Conservation (phyloP, 768 basidiomycete genomes). For the Suillus paluster region DNA sequence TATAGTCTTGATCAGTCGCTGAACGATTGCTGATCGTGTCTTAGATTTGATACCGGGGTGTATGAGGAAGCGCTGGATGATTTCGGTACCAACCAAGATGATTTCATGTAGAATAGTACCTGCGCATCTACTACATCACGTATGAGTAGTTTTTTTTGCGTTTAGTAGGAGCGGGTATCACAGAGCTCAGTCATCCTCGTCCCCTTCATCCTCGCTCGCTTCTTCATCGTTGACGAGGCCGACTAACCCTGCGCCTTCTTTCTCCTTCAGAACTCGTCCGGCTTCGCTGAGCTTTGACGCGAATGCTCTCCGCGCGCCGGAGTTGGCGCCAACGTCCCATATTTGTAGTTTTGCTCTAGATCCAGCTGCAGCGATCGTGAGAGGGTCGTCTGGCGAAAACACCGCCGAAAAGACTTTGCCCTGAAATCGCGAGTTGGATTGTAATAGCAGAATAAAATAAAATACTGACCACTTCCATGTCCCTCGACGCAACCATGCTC, state of each 20-base stretch:
- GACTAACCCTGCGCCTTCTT: slow-evolving; percentile 65
- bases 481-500: slow-evolving; percentile 83
- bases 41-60: slow-evolving; percentile 73
- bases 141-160: slow-evolving; percentile 15
- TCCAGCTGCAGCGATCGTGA: slow-evolving; percentile 93
- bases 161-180: slow-evolving; percentile 5
- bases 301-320: slow-evolving; percentile 83
- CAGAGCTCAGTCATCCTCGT: slow-evolving; percentile 29
- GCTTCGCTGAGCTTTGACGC: slow-evolving; percentile 75
- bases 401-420: slow-evolving; percentile 94
- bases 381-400: slow-evolving; percentile 94
- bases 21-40: slow-evolving; percentile 16
- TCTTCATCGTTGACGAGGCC: slow-evolving; percentile 75
- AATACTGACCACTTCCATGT: slow-evolving; percentile 83
- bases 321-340: slow-evolving; percentile 91
- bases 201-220: slow-evolving; percentile 58
- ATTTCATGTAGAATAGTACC: slow-evolving; percentile 81
- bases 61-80: slow-evolving; percentile 95
- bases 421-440: slow-evolving; percentile 42
- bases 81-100: slow-evolving; percentile 72
- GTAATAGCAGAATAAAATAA: not conserved
- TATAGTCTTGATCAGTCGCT: not conserved
- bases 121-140: slow-evolving; percentile 14
- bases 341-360: slow-evolving; percentile 93
- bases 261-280: slow-evolving; percentile 70